Percentiles rank a stretch among this genome's conserved stretches.
phyloP scores from a whole-genome alignment of 768 basidiomycete species.

The Multifurca ochricompacta region DNA sequence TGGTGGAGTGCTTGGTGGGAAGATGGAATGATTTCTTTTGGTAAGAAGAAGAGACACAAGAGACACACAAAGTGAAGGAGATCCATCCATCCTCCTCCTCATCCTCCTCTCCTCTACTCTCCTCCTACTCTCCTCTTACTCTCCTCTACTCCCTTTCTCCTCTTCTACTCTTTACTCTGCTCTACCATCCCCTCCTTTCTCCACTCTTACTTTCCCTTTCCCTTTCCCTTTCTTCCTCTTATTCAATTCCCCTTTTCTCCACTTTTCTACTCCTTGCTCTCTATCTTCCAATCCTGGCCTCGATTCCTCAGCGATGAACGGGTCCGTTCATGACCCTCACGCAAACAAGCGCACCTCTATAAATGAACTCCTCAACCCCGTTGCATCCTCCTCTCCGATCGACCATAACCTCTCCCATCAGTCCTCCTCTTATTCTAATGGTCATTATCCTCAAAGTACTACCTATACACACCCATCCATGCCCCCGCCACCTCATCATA shows the following conservation, averaged over 20 bases:
- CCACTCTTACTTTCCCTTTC: too few relatives aligned
- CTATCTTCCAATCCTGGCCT: neutral
- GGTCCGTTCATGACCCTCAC: constrained; percentile 34
- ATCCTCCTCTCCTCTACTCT: neutral
- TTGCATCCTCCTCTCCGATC: constrained; percentile 30
- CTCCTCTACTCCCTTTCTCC: neutral
- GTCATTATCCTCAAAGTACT: constrained; percentile 11
- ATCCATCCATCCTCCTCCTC: too few relatives aligned
- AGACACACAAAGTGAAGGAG: too few relatives aligned
- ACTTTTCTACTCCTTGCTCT: neutral
- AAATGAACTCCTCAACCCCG: constrained; percentile 43
- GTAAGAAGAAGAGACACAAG: too few relatives aligned
- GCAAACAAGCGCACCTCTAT: constrained; percentile 42
- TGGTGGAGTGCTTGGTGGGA: too few relatives aligned
- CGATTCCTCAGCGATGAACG: constrained; percentile 28
- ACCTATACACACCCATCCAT: constrained; percentile 19
- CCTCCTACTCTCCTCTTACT: neutral
- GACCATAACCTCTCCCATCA: constrained; percentile 25
- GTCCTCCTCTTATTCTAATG: neutral
- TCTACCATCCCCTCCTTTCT: too few relatives aligned
- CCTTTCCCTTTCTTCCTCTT: too few relatives aligned
- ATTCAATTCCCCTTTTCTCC: neutral
- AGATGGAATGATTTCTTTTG: too few relatives aligned
- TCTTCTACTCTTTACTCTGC: neutral
- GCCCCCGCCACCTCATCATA: constrained; percentile 17